Evolutionary conservation across 2,329 filamentous ascomycete genomes (phyloP), one percentile per base, ranked within the genome.

Genomic region (Myrmaecium sp.): DNA sequence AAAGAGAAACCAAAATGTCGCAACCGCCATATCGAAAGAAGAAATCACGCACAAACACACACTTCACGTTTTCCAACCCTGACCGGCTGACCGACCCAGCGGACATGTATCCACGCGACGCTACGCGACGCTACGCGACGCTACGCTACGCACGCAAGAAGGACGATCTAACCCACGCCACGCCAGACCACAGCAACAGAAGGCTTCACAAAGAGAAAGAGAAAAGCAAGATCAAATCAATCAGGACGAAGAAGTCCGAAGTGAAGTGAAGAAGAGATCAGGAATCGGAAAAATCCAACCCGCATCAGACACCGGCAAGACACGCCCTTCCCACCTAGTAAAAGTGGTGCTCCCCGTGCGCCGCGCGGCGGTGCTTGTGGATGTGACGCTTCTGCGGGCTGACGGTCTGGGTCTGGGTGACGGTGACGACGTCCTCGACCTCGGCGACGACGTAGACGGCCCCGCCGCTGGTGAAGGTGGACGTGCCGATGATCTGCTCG

Each of bases 381-480:
- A 36, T 21, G 35, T 48, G 48, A 23, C 41, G 38, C 22, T 34
- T 41, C 29, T 31, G 37, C 30, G 43, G 36, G 12, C 43, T 20
- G 8, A 18, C 21, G 0, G 29, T 38, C 9, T 42, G 40, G 4
- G 37, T 42, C 4, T 47, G 50, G 5, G 53, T 58, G 28, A 57
- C 50, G 14, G 48, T 55, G 21, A 59, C 40, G 11, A 51, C 43
- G 19, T 53, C 44, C 38, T 62, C 46, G 42, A 56, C 49, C 32
- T 60, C 52, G 25, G 48, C 49, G 23, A 60, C 41, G 37, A 59
- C 54, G 38, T 58, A 49, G 23, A 60, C 55, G 30, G 51, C 42
- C 32, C 54, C 54, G 17, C 39, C 49, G 35, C 46, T 47, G 28
- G 56, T 60, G 39, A 51, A 54, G 23, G 46, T 54, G 17, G 44